Evolutionary conservation across 768 basidiomycete genomes (phyloP), one percentile per base, ranked within the genome.

Genomic region (Russula griseocarnosa): DNA sequence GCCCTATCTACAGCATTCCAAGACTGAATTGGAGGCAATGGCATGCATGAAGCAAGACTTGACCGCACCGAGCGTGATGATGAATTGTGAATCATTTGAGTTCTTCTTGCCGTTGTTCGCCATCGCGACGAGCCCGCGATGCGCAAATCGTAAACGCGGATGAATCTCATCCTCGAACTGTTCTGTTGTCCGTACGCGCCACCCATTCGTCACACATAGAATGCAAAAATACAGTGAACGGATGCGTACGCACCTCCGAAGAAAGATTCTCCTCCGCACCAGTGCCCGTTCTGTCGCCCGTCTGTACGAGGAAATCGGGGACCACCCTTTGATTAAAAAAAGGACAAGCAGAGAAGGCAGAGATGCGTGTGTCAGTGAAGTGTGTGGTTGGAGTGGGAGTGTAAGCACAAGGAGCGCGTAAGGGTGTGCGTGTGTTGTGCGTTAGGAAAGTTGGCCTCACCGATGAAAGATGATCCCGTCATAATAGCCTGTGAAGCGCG

Each of bases 151-250:
- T 65, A 99, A 78, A 42, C 97, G 84, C 4, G 94, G 93, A 70
- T 96, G 94, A 22, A 94, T 86, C 75, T 98, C 95, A 76, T 97
- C 94, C 72, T 93, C 89, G 68, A 97, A 97, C 3, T 88, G 92
- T 70, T 95, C 94, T 69, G 24, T 24, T 69, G 24, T n/a, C 55
- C 8, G 5, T 24, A n/a, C n/a, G n/a, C n/a, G n/a, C n/a, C 60
- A 47, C 32, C n/a, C 56, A 50, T 42, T 34, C 53, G 3, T 3
- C 30, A 30, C 38, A 57, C 34, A 18, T 7, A 44, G 20, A 62
- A 66, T 36, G 22, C 18, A 22, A 54, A 10, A 44, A 42, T 32
- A 26, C 20, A 10, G 20, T 10, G 3, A 22, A 3, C 3, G 14
- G 18, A 5, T 1, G 28, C 13, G 20, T 40, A 73, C 77, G 66